phyloP scores from a whole-genome alignment of 2,329 filamentous ascomycete genomes.

The Parafenestella ontariensis region DNA sequence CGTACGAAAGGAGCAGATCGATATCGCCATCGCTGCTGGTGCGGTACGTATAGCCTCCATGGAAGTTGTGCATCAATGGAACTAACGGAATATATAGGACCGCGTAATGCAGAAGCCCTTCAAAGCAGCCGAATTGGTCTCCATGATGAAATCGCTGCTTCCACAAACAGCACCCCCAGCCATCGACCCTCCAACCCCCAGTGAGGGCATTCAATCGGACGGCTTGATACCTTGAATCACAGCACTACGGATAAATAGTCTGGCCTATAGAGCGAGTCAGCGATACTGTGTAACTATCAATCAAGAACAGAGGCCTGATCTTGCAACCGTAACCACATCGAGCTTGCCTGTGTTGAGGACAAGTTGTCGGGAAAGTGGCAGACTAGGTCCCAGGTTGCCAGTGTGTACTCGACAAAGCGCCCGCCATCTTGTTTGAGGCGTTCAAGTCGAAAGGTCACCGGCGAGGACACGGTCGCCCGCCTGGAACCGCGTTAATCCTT shows the following conservation, averaged over 20 bases:
- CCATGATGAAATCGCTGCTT: slow-evolving; percentile 44
- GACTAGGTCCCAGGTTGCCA: slow-evolving; percentile 21
- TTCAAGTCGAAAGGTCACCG: slow-evolving; percentile 6
- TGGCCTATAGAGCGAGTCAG: background rate
- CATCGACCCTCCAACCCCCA: slow-evolving; percentile 27
- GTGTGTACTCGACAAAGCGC: slow-evolving; percentile 44
- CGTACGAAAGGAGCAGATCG: slow-evolving; percentile 46
- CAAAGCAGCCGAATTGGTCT: slow-evolving; percentile 43
- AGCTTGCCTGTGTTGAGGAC: slow-evolving; percentile 19
- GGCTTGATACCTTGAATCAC: slow-evolving; percentile 23
- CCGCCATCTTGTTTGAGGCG: slow-evolving; percentile 11
- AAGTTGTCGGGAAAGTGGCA: slow-evolving; percentile 32
- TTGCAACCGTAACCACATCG: background rate
- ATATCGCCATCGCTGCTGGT: slow-evolving; percentile 42
- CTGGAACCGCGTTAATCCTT: slow-evolving; percentile 54
- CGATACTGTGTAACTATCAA: background rate
- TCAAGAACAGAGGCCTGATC: background rate
- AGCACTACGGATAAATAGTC: background rate
- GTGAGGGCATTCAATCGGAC: slow-evolving; percentile 9
- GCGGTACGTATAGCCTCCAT: slow-evolving; percentile 27
- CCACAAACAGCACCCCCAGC: slow-evolving; percentile 25
- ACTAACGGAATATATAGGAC: slow-evolving; percentile 25
- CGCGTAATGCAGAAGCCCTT: slow-evolving; percentile 48
- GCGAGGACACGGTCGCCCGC: slow-evolving; percentile 55
- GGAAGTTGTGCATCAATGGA: background rate